phyloP scores from a whole-genome alignment of 441 rosid genomes.

The Syzygium syzygioides region DNA sequence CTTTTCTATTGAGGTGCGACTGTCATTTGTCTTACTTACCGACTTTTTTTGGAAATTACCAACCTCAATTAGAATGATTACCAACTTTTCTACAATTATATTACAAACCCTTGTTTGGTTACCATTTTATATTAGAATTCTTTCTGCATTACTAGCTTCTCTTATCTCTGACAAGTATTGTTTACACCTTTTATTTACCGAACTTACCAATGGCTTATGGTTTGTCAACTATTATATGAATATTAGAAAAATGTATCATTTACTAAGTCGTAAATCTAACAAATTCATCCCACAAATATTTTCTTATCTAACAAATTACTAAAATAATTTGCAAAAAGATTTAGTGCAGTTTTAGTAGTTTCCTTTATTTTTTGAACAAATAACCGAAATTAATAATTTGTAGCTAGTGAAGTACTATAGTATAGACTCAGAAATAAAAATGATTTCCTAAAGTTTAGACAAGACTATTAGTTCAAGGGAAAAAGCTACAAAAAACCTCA shows the following conservation, averaged over 20 bases:
- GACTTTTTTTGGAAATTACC: neutral
- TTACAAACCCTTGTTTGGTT: too few relatives aligned
- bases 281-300: neutral
- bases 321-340: neutral
- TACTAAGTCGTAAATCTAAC: neutral
- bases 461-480: neutral
- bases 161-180: neutral
- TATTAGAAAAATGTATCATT: neutral
- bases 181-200: neutral
- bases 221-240: neutral
- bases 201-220: neutral
- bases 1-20: neutral
- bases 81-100: too few relatives aligned
- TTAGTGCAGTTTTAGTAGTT: too few relatives aligned
- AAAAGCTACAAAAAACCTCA: too few relatives aligned
- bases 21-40: neutral
- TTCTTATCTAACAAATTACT: neutral
- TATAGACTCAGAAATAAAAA: neutral
- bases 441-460: neutral
- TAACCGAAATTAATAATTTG: too few relatives aligned
- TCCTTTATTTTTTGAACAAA: neutral
- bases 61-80: too few relatives aligned
- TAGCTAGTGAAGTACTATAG: too few relatives aligned
- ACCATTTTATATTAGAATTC: too few relatives aligned
- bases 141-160: too few relatives aligned